phyloP scores from a whole-genome alignment of 768 basidiomycete species.

The Trichaptum fuscoviolaceum region DNA sequence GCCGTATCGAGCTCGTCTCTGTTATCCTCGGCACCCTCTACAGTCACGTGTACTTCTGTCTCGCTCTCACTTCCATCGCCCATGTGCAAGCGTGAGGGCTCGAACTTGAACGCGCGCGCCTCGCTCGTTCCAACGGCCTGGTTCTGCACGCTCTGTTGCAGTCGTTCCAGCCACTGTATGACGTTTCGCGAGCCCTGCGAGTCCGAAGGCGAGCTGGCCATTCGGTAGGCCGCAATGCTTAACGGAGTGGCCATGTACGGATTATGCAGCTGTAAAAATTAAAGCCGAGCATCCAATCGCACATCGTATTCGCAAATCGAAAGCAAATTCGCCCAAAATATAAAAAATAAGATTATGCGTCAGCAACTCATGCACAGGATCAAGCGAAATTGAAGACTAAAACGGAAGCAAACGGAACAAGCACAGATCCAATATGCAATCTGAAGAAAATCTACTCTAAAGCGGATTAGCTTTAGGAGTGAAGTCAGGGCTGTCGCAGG shows the following conservation, averaged over 20 bases:
- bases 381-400: constrained; percentile 5
- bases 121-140: constrained; percentile 36
- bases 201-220: constrained; percentile 74
- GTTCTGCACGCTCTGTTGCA: constrained; percentile 54
- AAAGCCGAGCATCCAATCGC: not conserved
- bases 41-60: constrained; percentile 20
- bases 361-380: constrained; percentile 2
- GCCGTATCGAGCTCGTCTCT: constrained; percentile 34
- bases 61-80: constrained; percentile 18
- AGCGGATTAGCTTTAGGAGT: not conserved
- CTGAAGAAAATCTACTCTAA: not conserved
- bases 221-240: constrained; percentile 71
- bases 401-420: constrained; percentile 13
- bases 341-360: not conserved
- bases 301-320: not conserved
- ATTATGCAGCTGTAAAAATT: constrained; percentile 57
- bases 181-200: constrained; percentile 55
- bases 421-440: not conserved
- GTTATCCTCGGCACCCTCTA: constrained; percentile 27
- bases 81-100: constrained; percentile 25
- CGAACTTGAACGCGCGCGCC: constrained; percentile 39
- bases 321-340: constrained; percentile 7
- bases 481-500: not conserved
- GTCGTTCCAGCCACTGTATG: constrained; percentile 70
- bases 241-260: constrained; percentile 77